phyloP scores from a whole-genome alignment of 192 early-diverging fungal genomes.

The Obelidium mucronatum region DNA sequence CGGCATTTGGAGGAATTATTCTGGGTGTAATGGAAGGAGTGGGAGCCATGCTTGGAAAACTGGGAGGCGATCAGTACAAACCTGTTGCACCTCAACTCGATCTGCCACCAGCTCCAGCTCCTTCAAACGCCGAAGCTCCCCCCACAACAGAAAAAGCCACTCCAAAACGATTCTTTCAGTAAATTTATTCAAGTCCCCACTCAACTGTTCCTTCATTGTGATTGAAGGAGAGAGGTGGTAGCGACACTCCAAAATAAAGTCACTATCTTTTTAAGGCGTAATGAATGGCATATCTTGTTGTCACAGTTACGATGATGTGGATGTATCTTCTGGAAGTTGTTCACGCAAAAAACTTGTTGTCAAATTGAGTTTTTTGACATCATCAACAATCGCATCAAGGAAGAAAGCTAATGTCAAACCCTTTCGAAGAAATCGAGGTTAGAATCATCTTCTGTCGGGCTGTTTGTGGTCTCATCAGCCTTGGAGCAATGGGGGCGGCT shows the following conservation, averaged over 20 bases:
- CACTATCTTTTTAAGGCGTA: too few species aligned
- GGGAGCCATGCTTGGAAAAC: conserved; percentile 77
- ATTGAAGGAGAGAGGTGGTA: too few species aligned
- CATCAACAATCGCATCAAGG: too few species aligned
- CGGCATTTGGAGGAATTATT: conserved; percentile 90
- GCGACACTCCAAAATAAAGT: too few species aligned
- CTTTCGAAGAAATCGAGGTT: conserved; percentile 59
- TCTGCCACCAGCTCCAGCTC: conserved; percentile 22
- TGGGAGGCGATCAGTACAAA: conserved; percentile 40
- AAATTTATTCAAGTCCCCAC: background rate
- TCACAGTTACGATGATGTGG: too few species aligned
- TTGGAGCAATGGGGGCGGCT: too few species aligned
- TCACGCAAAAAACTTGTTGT: too few species aligned
- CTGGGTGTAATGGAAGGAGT: conserved; percentile 97
- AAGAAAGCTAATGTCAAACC: conserved; percentile 40
- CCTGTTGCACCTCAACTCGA: conserved; percentile 34
- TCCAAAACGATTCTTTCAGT: conserved; percentile 34
- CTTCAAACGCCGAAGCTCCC: background rate
- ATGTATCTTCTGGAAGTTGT: too few species aligned
- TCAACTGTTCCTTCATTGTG: background rate
- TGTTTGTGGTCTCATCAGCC: background rate
- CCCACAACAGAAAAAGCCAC: background rate
- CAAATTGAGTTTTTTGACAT: too few species aligned
- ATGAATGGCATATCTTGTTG: too few species aligned
- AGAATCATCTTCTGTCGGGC: background rate